Base-by-base conservation (phyloP, 2,329 filamentous ascomycete genomes). In the Fusarium sp. region DNA sequence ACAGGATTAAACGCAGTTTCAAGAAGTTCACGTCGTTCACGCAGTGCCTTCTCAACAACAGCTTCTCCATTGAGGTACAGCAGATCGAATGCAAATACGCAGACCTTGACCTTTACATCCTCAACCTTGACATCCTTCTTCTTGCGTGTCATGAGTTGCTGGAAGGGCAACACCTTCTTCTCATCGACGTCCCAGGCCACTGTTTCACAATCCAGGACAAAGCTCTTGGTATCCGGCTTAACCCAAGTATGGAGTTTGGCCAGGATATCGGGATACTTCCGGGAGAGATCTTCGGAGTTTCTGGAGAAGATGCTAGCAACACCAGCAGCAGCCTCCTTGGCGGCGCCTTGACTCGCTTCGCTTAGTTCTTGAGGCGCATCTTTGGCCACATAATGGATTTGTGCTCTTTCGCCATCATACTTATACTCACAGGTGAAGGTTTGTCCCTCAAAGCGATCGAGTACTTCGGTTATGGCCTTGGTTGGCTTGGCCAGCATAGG, bases 391-490 rank as follows among this genome's bases (percentile, higher is more conserved):
- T 97, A 99, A 81, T 99, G 96, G 57, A 99, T 98, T 81, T 99
- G 96, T n/a, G 96, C 96, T 80, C 96, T 89, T 83, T 99, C 96
- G 55, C 96, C 96, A 78, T 99, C 96, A 80, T 99, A 99, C 83
- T 99, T 99, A 87, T 97, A 99, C 82, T 99, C 96, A 84, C 96
- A 99, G 3, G 96, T 98, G 79, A 99, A 99, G 32, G 92, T 93
- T 80, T 98, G 96, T 73, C 93, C 91, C 81, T 98, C 96, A 75
- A 99, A 99, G 10, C 96, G 93, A 82, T 99, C 96, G 17, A 99
- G 88, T 1, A 99, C 96, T 83, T 99, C 96, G 2, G 95, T 98
- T 78, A 99, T 98, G 10, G 96, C 95, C 82, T 99, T 99, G 15
- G 96, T 99, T 7, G 96, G 96, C 79, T 98, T 98, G 26, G 96